Evolutionary conservation across 1,284 basidiomycete genomes (phyloP), one percentile per base, ranked within the genome.

Genomic region (Sphaerobolus stellatus): DNA sequence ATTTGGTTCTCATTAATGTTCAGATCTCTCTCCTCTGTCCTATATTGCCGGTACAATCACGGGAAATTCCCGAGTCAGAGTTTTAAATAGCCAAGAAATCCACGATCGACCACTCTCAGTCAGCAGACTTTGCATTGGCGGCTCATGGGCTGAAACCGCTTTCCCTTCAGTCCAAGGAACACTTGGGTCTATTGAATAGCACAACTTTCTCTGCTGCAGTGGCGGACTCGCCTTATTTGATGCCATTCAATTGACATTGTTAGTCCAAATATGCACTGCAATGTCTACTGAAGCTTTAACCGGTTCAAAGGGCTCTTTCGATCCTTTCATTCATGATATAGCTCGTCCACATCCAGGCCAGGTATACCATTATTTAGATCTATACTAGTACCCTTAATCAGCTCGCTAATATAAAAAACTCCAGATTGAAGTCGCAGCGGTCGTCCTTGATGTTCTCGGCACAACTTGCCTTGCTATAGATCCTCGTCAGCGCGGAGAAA

Each of bases 331-430:
- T 56, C 86, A 90, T 67, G 77, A 83, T 53, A 71, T 82, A 30
- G 66, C 70, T 16, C 82, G 92, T 29, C 92, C 92, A 18, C 92
- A 94, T 67, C 87, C 90, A 2, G 91, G 92, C 47, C 92, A 94
- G 72, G 81, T 82, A 59, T 54, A 67, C 4, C 22, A n/a, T n/a
- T n/a, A n/a, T n/a, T n/a, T n/a, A n/a, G n/a, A n/a, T n/a, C n/a
- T n/a, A n/a, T n/a, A n/a, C n/a, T n/a, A n/a, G 6, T 43, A 27
- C 11, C 13, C 28, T 5, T 11, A 43, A 43, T 22, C 28, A n/a
- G n/a, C 11, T 43, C 14, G 33, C 33, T 36, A 11, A 11, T 36
- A 11, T 43, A n/a, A n/a, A n/a, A n/a, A n/a, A n/a, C n/a, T 43
- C 25, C 74, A 81, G 75, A 77, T 92, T 52, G 88, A 92, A 65